Evolutionary conservation across 805 yeast genomes (phyloP).

Genomic region (Barnettozyma pratensis): DNA sequence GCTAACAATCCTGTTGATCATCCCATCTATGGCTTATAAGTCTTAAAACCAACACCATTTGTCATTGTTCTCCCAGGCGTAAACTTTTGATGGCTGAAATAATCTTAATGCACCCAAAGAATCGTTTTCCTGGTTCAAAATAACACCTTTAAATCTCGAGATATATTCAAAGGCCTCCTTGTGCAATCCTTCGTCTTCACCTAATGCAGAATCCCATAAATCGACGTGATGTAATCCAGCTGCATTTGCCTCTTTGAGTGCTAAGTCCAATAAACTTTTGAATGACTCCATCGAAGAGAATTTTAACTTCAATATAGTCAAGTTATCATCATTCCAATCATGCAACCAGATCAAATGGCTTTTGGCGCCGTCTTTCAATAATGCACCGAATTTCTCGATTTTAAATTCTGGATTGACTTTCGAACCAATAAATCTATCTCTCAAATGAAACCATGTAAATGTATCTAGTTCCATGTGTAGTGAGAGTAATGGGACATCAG

Average conservation of each 20-base stretch:
- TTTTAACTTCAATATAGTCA: conserved; percentile 22
- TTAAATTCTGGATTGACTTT: conserved; percentile 14
- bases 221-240: conserved; percentile 25
- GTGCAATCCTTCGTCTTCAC: conserved; percentile 5
- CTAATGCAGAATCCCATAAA: conserved; percentile 35
- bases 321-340: conserved; percentile 31
- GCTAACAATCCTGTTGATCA: too few relatives aligned
- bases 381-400: conserved; percentile 26
- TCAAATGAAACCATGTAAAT: conserved; percentile 38
- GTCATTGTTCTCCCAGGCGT: conserved; percentile 39
- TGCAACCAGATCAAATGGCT: conserved; percentile 42
- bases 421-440: conserved; percentile 33
- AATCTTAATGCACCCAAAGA: conserved; percentile 37
- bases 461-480: conserved; percentile 33
- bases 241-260: conserved; percentile 30
- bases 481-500: conserved; percentile 23
- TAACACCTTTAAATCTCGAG: conserved; percentile 5
- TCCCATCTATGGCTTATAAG: not conserved
- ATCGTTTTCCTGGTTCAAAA: conserved; percentile 28
- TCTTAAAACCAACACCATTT: conserved; percentile 45
- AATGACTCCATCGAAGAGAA: conserved; percentile 19
- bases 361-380: conserved; percentile 15
- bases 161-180: conserved; percentile 7
- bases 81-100: conserved; percentile 20
- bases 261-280: conserved; percentile 26